Evolutionary conservation across 148 eudicot genomes (phyloP).

Genomic region (Polygonum aviculare): DNA sequence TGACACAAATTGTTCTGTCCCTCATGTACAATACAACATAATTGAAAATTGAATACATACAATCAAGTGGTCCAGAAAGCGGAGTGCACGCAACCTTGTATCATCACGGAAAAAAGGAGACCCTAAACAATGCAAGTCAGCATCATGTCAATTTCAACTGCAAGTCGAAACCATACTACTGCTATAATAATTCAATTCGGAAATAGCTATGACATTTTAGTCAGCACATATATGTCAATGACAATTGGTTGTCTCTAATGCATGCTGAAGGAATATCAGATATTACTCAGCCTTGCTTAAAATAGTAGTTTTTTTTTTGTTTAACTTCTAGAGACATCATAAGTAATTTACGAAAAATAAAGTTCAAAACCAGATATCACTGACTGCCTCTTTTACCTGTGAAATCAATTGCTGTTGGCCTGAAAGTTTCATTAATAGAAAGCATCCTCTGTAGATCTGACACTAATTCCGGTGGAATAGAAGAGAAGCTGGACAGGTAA

Average conservation of each 20-base stretch:
- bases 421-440: constrained; percentile 56
- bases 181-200: neutral
- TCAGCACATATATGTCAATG: neutral
- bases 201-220: neutral
- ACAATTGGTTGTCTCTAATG: neutral
- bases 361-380: neutral
- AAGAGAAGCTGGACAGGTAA: constrained; percentile 78
- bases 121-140: constrained; percentile 31
- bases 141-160: neutral
- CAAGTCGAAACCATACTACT: neutral
- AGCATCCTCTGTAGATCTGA: constrained; percentile 87
- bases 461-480: constrained; percentile 74
- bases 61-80: constrained; percentile 97
- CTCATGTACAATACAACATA: constrained; percentile 8
- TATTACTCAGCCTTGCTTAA: neutral
- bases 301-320: neutral
- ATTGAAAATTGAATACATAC: constrained; percentile 36
- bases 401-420: constrained; percentile 87
- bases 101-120: constrained; percentile 91
- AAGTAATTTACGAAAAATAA: neutral
- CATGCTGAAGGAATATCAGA: neutral
- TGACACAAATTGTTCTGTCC: neutral
- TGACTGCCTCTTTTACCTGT: constrained; percentile 40
- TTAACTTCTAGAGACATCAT: neutral
- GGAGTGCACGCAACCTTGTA: constrained; percentile 98